Evolutionary conservation across 768 basidiomycete species (phyloP), one percentile per base, ranked within the genome.

Genomic region (Ramaria sp.): DNA sequence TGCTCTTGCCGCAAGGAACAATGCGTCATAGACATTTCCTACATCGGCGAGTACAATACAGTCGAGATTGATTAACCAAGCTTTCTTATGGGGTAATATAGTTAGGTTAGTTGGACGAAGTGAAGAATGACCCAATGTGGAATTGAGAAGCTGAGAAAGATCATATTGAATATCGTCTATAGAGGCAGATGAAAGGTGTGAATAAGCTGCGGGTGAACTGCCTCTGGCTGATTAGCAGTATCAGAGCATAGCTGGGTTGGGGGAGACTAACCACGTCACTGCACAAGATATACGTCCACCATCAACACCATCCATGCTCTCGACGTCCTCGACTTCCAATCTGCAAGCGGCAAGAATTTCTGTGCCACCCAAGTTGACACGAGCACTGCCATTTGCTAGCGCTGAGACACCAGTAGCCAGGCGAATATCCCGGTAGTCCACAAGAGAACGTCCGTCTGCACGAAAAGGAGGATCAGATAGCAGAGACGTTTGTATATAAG

Each of bases 131-230:
- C 82, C 73, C 59, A 92, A 73, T 0, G 81, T 81, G 53, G 78
- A 73, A 59, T 81, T 73, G 24, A 93, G 60, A 3, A 85, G 64
- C 5, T 75, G 70, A 0, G 83, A 78, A 57, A 88, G 69, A 66
- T 91, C 89, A 52, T 82, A 73, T 59, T 87, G 84, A 0, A 89
- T 72, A 50, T 91, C 88, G 39, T 92, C 89, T 4, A 92, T 63
- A 7, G 81, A 78, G 27, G 69, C 68, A 3, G 78, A 67, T 0
- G 83, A 74, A 44, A 86, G 70, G 48, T 80, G 74, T 0, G 89
- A 83, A 62, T 91, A 90, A 1, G 89, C 88, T 28, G 83, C 77
- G 5, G 87, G 85, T 55, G 88, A 88, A 65, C 89, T 91, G 65
- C 60, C 66, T 32, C 72, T 51, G n/a, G n/a, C 41, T 36, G 20